These are phyloP conservation scores for Phytophthora niederhauseri DNA, from an alignment of 352 stramenopile species.

Conservation along the genomic window DNA sequence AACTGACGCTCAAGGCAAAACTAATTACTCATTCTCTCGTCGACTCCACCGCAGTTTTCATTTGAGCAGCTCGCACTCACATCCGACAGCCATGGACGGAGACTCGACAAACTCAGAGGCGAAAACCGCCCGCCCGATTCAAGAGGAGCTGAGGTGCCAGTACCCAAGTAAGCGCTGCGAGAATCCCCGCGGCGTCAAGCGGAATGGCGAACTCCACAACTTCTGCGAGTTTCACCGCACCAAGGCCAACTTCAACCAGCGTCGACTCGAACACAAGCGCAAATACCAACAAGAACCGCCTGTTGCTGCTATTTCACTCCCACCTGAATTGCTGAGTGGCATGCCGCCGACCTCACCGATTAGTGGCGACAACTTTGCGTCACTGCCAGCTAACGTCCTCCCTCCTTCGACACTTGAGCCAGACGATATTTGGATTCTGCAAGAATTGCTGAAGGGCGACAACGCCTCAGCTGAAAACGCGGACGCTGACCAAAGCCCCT, in stretches of 20 bases:
- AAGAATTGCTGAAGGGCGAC: conserved; percentile 13
- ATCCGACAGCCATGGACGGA: neutral
- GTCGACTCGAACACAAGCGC: conserved; percentile 30
- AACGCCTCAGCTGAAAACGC: neutral
- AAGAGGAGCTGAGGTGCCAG: neutral
- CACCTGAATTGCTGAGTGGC: neutral
- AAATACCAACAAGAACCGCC: conserved; percentile 18
- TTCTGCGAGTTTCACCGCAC: conserved; percentile 29
- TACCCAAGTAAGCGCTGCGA: conserved; percentile 45
- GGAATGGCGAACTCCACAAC: conserved; percentile 48
- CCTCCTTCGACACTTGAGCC: conserved; percentile 13
- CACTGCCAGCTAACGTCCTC: neutral
- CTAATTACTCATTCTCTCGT: neutral
- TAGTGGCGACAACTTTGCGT: neutral
- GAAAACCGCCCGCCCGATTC: neutral
- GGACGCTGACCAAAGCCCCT: neutral
- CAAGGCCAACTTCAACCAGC: conserved; percentile 35
- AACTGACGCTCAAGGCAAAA: neutral
- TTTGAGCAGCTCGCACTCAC: neutral
- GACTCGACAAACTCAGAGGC: neutral
- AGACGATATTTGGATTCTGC: conserved; percentile 18
- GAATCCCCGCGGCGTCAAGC: conserved; percentile 40
- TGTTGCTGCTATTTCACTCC: neutral
- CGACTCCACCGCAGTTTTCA: neutral
- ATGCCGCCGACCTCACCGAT: neutral